A percentile compares a stretch with the other conserved stretches of the same genome.
Evolutionary conservation across 495 filamentous ascomycete species (phyloP).

Genomic region (Articulospora tetracladia): DNA sequence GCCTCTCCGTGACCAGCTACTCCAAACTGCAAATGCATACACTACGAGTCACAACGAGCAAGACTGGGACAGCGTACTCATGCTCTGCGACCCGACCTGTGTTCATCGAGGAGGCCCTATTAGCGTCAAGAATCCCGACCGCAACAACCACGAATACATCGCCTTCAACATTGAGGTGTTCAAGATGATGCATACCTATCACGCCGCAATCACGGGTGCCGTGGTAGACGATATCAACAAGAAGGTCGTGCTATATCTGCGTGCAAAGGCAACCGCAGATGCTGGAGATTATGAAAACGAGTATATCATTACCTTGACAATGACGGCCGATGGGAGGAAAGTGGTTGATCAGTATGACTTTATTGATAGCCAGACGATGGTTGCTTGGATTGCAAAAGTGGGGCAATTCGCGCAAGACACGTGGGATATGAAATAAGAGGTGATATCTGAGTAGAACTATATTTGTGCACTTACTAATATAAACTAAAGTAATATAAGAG

Average conservation of each 20-base stretch:
- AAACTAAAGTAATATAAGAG: too few species aligned
- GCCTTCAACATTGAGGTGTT: slow-evolving; percentile 12
- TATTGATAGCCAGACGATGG: slow-evolving; percentile 27
- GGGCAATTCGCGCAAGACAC: background rate
- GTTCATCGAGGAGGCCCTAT: slow-evolving; percentile 14
- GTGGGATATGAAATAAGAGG: slow-evolving; percentile 6
- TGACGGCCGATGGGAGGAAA: slow-evolving; percentile 29
- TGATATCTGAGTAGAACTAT: too few species aligned
- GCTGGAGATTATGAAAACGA: slow-evolving; percentile 31
- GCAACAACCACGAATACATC: slow-evolving; percentile 22
- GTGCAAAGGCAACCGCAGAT: slow-evolving; percentile 24
- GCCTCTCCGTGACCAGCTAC: slow-evolving; percentile 25
- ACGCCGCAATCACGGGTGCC: slow-evolving; percentile 15
- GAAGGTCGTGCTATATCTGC: slow-evolving; percentile 25
- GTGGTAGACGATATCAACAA: slow-evolving; percentile 23
- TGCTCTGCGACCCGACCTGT: slow-evolving; percentile 20
- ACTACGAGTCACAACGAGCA: slow-evolving; percentile 25
- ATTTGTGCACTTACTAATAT: too few species aligned
- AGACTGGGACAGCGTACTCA: slow-evolving; percentile 20
- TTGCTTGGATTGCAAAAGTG: slow-evolving; percentile 8
- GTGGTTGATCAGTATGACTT: slow-evolving; percentile 29
- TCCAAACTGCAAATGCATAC: slow-evolving; percentile 18
- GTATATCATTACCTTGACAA: slow-evolving; percentile 28
- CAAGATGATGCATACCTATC: slow-evolving; percentile 13
- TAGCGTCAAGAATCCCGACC: slow-evolving; percentile 13